Evolutionary conservation across 257 asterid species (phyloP).

Genomic region (Euphrasia confusa): DNA sequence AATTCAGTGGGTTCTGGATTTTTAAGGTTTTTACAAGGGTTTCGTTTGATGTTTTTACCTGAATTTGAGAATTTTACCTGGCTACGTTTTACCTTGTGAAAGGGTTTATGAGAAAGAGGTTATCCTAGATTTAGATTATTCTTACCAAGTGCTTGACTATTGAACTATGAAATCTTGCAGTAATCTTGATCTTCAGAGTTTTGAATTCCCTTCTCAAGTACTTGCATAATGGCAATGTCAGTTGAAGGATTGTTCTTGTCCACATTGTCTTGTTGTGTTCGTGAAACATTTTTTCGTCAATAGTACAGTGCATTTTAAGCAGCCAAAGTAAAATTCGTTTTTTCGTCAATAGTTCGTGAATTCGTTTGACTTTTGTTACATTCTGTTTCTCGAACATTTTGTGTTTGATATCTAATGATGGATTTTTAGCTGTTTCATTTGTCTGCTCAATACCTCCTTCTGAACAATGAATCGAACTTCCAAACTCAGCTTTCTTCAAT

Average conservation of each 20-base stretch:
- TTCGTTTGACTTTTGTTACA: background rate
- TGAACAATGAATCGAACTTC: background rate
- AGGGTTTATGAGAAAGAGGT: background rate
- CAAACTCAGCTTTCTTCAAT: background rate
- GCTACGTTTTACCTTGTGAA: conserved; percentile 9
- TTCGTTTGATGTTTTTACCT: background rate
- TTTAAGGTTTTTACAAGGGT: background rate
- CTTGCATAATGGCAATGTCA: conserved; percentile 71
- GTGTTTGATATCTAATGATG: background rate
- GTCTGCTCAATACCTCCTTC: too few species aligned
- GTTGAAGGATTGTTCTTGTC: conserved; percentile 54
- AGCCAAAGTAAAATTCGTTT: too few species aligned
- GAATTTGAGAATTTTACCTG: conserved; percentile 6
- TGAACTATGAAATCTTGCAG: conserved; percentile 1
- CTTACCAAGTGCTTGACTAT: background rate
- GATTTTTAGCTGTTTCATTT: background rate
- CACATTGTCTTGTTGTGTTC: conserved; percentile 9
- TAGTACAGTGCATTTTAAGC: background rate
- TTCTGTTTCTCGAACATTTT: background rate
- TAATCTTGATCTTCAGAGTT: conserved; percentile 1
- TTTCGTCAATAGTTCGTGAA: background rate
- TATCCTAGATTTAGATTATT: background rate
- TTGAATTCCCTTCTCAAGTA: conserved; percentile 17
- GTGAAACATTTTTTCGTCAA: background rate
- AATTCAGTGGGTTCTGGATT: background rate